Conservation (phyloP, 2,329 filamentous ascomycete species). For the Penicillium sp. region DNA sequence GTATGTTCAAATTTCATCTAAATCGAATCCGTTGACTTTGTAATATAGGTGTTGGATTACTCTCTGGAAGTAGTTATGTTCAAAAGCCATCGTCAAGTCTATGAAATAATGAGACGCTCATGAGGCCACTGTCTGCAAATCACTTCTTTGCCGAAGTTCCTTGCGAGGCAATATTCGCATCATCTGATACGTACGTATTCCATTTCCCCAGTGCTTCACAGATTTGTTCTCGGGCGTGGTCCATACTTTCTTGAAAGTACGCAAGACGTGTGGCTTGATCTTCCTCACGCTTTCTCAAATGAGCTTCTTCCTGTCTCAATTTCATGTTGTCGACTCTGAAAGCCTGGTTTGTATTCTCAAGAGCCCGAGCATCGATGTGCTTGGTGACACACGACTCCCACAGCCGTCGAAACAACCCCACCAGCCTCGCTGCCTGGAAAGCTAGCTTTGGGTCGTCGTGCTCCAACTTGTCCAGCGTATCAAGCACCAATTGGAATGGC, state of each 20-base stretch:
- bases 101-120: neutral
- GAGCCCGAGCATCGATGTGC: neutral
- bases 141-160: neutral
- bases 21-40: too few relatives aligned
- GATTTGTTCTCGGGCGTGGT: neutral
- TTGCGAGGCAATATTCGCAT: neutral
- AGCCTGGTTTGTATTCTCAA: constrained; percentile 1
- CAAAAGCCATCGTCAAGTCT: neutral
- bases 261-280: neutral
- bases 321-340: neutral
- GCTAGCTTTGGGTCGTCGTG: constrained; percentile 8
- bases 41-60: too few relatives aligned
- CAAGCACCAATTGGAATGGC: neutral
- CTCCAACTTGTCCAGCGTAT: neutral
- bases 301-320: neutral
- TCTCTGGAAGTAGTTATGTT: neutral
- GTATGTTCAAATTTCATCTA: too few relatives aligned
- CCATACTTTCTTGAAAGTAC: neutral
- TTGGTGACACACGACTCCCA: constrained; percentile 11
- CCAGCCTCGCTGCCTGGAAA: constrained; percentile 5
- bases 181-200: neutral
- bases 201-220: neutral
- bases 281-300: neutral
- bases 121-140: neutral
- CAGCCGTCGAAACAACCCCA: constrained; percentile 6